Evolutionary conservation across 306 rosid genomes (phyloP).

Genomic region (Urtica urens): DNA sequence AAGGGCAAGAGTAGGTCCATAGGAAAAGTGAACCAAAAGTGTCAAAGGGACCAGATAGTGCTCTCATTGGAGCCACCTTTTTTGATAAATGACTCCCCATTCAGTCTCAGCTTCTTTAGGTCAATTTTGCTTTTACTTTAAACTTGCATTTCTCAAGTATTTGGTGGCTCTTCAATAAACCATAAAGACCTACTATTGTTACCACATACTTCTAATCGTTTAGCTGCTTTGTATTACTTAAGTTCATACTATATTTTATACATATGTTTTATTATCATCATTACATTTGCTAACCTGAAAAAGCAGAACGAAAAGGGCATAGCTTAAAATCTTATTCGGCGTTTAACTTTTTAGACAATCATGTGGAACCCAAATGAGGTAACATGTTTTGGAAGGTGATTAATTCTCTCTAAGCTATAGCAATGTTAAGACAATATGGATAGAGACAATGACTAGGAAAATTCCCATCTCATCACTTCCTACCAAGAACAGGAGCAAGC

Average conservation of each 20-base stretch:
- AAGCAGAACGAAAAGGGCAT: no score
- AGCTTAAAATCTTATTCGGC: no score
- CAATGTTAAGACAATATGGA: conserved; percentile 16
- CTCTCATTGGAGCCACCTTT: neutral
- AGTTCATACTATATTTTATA: no score
- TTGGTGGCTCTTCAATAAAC: conserved; percentile 2
- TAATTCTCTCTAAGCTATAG: neutral
- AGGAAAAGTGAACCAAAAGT: neutral
- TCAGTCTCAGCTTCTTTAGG: neutral
- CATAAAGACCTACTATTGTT: neutral
- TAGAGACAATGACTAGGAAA: conserved; percentile 29
- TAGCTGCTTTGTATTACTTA: no score
- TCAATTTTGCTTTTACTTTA: conserved; percentile 9
- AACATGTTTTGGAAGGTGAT: neutral
- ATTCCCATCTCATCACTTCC: conserved; percentile 17
- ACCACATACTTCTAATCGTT: neutral
- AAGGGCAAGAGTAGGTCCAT: neutral
- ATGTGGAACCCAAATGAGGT: conserved; percentile 3
- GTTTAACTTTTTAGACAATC: neutral
- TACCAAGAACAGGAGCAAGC: conserved; percentile 16
- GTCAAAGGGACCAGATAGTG: conserved; percentile 12
- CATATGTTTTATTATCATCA: no score
- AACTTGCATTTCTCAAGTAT: conserved; percentile 3
- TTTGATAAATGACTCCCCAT: neutral
- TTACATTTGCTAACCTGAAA: no score